Evolutionary conservation across 1,284 basidiomycete genomes (phyloP), one percentile per base, ranked within the genome.

Genomic region (Cyathus pygmaeus): DNA sequence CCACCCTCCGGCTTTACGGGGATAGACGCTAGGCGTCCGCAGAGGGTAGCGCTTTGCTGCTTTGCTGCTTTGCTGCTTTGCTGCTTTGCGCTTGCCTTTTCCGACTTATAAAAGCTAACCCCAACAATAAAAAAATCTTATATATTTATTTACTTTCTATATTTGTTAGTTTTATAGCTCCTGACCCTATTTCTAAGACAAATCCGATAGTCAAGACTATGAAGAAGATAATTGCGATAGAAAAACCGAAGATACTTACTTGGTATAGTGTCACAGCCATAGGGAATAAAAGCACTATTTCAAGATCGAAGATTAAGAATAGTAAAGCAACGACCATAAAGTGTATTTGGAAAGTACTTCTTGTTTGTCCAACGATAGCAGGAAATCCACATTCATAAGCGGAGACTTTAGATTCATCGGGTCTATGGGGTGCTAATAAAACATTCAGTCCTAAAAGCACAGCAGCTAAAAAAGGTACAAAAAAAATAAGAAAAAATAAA

Each of bases 401-500:
- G 44, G 46, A 52, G 17, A 59, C 33, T 59, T 59, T 59, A 59
- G 57, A 59, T 59, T 59, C 57, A 59, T 59, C 51, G 11, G 57
- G 52, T 39, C 39, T 59, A 44, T 65, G 53, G 54, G 42, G 26
- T 30, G 63, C 55, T 64, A 65, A 66, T 62, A 66, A 55, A 53
- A 66, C 29, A 65, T 62, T 64, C 59, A 66, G 62, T 59, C 41
- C 53, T 67, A 62, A 52, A 56, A 69, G 62, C 55, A 66, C 55
- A 59, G 58, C 33, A 59, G 60, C 62, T 68, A 66, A 66, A 33
- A 62, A 31, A 65, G 55, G 58, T 26, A 64, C 56, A 59, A 68
- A 63, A 59, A 68, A 60, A 63, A 63, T 63, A 63, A 63, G 59
- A 59, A 65, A 59, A 53, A 64, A 55, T 63, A 66, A 65, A 67